Evolutionary conservation across 2,329 filamentous ascomycete species (phyloP).

Genomic region (Corynespora cassiicola): DNA sequence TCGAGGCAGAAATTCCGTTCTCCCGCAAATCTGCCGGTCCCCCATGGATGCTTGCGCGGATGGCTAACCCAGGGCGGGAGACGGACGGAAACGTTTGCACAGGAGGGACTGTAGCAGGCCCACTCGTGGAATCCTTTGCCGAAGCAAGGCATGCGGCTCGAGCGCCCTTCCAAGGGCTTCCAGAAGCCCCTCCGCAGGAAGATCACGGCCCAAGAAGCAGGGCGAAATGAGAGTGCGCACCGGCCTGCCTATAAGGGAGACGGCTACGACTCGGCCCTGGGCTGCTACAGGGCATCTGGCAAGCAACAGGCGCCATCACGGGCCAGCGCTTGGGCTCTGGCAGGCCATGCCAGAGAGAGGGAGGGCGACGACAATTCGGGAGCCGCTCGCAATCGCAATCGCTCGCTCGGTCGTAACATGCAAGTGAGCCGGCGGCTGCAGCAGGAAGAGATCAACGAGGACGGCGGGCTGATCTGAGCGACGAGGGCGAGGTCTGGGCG

Average conservation of each 20-base stretch:
- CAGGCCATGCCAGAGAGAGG: no score
- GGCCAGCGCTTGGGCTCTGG: slow-evolving; percentile 3
- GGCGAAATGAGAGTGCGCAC: slow-evolving; percentile 6
- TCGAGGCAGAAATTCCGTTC: no score
- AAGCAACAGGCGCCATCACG: no score
- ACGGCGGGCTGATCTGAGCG: no score
- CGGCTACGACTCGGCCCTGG: slow-evolving; percentile 8
- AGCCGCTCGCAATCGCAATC: no score
- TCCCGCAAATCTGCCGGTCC: slow-evolving; percentile 28
- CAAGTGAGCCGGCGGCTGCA: no score
- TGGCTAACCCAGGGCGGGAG: no score
- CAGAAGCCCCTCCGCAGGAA: slow-evolving; percentile 30
- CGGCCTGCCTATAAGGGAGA: slow-evolving; percentile 8
- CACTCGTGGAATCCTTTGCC: slow-evolving; percentile 18
- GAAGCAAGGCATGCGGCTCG: slow-evolving; percentile 23
- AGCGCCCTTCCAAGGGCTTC: slow-evolving; percentile 36
- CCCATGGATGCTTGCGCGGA: slow-evolving; percentile 15
- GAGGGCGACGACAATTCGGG: no score
- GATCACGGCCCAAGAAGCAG: slow-evolving; percentile 11
- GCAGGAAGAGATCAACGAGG: no score
- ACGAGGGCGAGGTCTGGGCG: slow-evolving; percentile 8
- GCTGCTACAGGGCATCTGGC: slow-evolving; percentile 3
- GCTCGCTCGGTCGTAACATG: no score
- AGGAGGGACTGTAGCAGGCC: slow-evolving; percentile 6
- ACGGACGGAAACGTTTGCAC: slow-evolving; percentile 16